Conservation (phyloP, 257 asterid genomes). For the Solanum etuberosum region DNA sequence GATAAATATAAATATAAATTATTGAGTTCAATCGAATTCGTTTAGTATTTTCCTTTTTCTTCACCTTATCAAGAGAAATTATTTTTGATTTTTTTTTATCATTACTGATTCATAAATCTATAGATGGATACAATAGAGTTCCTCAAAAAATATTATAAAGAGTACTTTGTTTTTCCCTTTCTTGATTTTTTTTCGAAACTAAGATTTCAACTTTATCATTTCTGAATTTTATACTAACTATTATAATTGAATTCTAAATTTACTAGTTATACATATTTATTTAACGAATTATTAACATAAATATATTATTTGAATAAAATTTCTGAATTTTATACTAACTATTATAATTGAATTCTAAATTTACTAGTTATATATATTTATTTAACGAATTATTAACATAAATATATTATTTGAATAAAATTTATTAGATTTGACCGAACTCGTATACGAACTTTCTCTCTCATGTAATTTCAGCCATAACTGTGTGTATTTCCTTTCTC, state of each 20-base stretch:
- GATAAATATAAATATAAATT: neutral
- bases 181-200: too few relatives aligned
- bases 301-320: too few relatives aligned
- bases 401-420: too few relatives aligned
- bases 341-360: too few relatives aligned
- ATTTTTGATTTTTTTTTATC: too few relatives aligned
- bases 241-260: neutral
- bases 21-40: neutral
- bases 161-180: too few relatives aligned
- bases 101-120: neutral
- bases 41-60: neutral
- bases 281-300: neutral
- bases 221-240: neutral
- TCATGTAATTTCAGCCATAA: neutral
- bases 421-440: too few relatives aligned
- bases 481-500: neutral
- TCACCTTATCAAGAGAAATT: conserved; percentile 20
- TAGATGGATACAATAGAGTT: neutral
- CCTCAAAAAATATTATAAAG: neutral
- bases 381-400: too few relatives aligned
- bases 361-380: too few relatives aligned
- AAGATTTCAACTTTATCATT: too few relatives aligned
- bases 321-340: too few relatives aligned
- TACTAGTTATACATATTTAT: neutral
- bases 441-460: neutral